Evolutionary conservation across 306 rosid species (phyloP), one percentile per base, ranked within the genome.

Genomic region (Pterocarpus macrocarpus): DNA sequence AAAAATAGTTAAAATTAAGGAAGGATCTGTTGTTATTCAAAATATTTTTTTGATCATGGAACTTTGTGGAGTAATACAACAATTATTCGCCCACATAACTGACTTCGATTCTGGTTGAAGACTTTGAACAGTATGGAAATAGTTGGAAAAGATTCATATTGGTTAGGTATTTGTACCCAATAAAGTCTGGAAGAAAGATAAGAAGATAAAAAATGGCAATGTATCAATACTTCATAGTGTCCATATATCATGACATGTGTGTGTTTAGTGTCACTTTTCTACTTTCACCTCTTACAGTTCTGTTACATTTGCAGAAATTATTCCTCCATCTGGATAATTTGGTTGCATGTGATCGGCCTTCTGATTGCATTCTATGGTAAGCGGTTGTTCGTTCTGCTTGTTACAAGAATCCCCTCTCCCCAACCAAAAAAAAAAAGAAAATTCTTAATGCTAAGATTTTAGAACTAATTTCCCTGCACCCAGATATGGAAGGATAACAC

Each of bases 301-400:
- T 78, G 79, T 84, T 61, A 74, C 76, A 75, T 79, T 49, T 75
- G 88, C 97, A 95, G 99, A 90, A 90, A 80, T 43, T 95, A 77
- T 91, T 95, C 89, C 80, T 81, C 80, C 89, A 86, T 91, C 71
- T 95, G 89, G 99, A 93, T 88, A 93, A 81, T 82, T 59, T 90
- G 86, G 88, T 88, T 83, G 79, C 88, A 43, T 90, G 95, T 73
- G 96, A 82, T 79, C 87, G 88, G 71, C 98, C 98, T 74, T 87
- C 92, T 71, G 84, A 84, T 73, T 86, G 92, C 90, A 83, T 73
- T 61, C 66, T 92, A 62, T 95, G 99, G 99, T 95, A 86, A 89
- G 97, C 82, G 53, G 76, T 56, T 80, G 32, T 73, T 77, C 57
- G 63, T 75, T 67, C 49, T 76, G 56, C 78, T 61, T 56, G 63